Conservation (phyloP, 2,329 filamentous ascomycete genomes). For the Diaporthe sp. region DNA sequence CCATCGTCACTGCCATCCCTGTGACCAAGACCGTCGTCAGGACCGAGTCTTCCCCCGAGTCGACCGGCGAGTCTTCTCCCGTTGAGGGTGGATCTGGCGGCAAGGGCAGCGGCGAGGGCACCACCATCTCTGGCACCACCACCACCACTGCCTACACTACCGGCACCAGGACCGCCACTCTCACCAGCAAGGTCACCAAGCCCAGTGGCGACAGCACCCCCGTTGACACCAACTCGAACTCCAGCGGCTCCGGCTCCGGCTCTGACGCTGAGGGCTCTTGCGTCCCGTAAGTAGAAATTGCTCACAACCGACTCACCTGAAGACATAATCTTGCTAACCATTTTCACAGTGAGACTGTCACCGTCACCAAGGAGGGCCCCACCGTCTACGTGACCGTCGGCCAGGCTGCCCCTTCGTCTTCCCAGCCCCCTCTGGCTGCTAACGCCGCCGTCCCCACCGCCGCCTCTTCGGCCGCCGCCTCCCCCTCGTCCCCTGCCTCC, state of each 20-base stretch:
- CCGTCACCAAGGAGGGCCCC: slow-evolving; percentile 38
- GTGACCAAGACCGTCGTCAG: slow-evolving; percentile 35
- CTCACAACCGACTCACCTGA: not conserved
- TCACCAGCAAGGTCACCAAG: slow-evolving; percentile 27
- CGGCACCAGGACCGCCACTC: slow-evolving; percentile 32
- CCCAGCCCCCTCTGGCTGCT: not conserved
- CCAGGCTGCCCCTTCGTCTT: not conserved
- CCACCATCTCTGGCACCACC: slow-evolving; percentile 28
- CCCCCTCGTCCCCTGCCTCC: not conserved
- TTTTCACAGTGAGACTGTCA: slow-evolving; percentile 29
- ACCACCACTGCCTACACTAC: slow-evolving; percentile 30
- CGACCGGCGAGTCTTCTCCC: slow-evolving; percentile 22
- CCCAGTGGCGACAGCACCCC: slow-evolving; percentile 19
- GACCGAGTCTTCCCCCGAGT: slow-evolving; percentile 19
- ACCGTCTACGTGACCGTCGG: slow-evolving; percentile 38
- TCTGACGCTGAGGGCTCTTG: slow-evolving; percentile 26
- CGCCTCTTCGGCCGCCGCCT: not conserved
- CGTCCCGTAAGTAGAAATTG: slow-evolving; percentile 15
- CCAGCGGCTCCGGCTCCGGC: slow-evolving; percentile 16
- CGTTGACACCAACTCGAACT: slow-evolving; percentile 13
- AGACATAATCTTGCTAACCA: not conserved
- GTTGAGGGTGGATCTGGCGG: slow-evolving; percentile 10
- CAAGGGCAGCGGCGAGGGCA: not conserved
- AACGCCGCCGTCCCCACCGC: slow-evolving; percentile 25
- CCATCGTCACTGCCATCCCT: slow-evolving; percentile 33